These are phyloP conservation scores for Trametes maxima DNA, from an alignment of 768 basidiomycete species.

Conservation along the genomic window DNA sequence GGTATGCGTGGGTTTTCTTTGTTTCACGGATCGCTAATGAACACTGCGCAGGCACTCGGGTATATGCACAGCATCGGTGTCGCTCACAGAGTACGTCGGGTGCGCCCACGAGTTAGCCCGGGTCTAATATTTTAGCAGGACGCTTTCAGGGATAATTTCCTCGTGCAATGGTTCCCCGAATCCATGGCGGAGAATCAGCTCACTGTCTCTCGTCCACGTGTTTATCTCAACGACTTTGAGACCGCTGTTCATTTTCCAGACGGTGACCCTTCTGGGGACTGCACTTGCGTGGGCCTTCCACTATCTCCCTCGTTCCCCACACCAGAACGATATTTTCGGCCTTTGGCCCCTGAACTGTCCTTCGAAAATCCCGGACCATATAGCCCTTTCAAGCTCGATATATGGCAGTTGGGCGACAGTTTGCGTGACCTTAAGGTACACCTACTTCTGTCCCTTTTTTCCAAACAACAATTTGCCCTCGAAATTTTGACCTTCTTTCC, in stretches of 20 bases:
- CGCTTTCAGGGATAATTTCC: conserved; percentile 14
- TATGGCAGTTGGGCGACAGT: conserved; percentile 10
- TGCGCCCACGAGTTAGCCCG: neutral
- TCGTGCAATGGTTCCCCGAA: conserved; percentile 10
- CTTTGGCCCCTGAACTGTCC: neutral
- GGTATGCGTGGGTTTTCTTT: conserved; percentile 16
- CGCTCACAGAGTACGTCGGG: conserved; percentile 1
- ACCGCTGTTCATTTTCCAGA: neutral
- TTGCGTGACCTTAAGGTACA: neutral
- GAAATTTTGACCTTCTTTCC: too few species aligned
- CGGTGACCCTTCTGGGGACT: neutral
- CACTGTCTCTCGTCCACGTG: conserved; percentile 2
- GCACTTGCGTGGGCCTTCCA: neutral
- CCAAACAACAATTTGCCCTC: too few species aligned
- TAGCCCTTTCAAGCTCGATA: conserved; percentile 8
- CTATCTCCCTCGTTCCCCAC: neutral
- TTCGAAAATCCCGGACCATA: neutral
- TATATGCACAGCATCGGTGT: conserved; percentile 1
- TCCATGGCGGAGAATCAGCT: neutral
- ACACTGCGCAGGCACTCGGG: neutral
- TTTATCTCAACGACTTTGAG: conserved; percentile 11
- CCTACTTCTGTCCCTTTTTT: neutral
- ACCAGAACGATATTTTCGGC: neutral
- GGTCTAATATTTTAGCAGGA: neutral
- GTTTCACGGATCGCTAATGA: neutral